Conservation (phyloP, 768 basidiomycete species). For the Panaeolus papilionaceus region DNA sequence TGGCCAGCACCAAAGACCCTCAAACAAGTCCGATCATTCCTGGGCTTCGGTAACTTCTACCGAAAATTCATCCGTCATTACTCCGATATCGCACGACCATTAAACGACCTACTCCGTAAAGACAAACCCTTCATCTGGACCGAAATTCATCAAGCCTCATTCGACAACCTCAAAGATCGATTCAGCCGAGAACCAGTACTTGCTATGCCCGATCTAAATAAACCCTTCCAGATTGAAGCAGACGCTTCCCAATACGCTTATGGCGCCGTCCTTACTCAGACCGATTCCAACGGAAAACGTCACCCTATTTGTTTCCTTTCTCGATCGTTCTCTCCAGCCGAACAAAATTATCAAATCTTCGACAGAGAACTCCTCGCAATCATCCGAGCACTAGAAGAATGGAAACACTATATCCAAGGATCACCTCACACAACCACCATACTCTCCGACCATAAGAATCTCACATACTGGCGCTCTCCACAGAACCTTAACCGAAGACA, state of each 20-base stretch:
- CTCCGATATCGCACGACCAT: slow-evolving; percentile 28
- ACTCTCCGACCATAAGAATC: too few species aligned
- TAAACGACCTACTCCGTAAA: slow-evolving; percentile 51
- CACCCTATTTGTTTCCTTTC: slow-evolving; percentile 47
- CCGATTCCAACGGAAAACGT: slow-evolving; percentile 19
- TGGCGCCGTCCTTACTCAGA: slow-evolving; percentile 18
- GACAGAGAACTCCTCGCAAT: slow-evolving; percentile 56
- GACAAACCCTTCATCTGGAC: slow-evolving; percentile 38
- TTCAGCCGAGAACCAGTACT: too few species aligned
- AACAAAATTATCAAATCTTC: slow-evolving; percentile 56
- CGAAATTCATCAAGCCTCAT: slow-evolving; percentile 29
- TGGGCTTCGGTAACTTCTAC: too few species aligned
- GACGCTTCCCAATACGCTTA: too few species aligned
- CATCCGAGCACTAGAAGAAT: slow-evolving; percentile 36
- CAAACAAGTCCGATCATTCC: slow-evolving; percentile 33
- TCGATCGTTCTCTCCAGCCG: slow-evolving; percentile 33
- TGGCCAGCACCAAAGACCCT: slow-evolving; percentile 38
- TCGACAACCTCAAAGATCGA: too few species aligned
- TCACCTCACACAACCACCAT: too few species aligned
- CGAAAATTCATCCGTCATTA: too few species aligned
- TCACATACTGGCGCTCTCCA: too few species aligned
- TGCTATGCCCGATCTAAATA: too few species aligned
- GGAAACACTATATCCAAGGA: slow-evolving; percentile 27
- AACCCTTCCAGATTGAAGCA: too few species aligned
- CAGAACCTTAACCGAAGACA: too few species aligned